Percentiles rank a stretch among this genome's conserved stretches.
These are phyloP conservation scores for Exserohilum rostratum DNA, from an alignment of 2,329 filamentous ascomycete species.

Conservation along the genomic window DNA sequence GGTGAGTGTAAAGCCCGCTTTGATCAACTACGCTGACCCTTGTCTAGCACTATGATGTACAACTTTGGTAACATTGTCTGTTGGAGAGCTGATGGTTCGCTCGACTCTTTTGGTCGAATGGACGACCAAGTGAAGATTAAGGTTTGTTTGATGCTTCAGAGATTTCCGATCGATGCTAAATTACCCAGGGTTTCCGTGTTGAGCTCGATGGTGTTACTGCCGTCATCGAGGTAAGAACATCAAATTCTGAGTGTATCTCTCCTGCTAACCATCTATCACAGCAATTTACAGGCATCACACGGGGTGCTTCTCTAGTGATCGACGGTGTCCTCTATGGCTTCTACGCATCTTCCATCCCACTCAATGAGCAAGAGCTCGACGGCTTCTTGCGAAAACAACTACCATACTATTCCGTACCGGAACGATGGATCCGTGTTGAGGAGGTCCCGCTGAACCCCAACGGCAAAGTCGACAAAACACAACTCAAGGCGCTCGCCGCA, in stretches of 20 bases:
- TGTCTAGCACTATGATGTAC: slow-evolving; percentile 56
- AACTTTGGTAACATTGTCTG: slow-evolving; percentile 65
- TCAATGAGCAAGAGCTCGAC: slow-evolving; percentile 46
- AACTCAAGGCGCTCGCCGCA: slow-evolving; percentile 46
- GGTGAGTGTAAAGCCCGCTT: slow-evolving; percentile 44
- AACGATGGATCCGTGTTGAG: slow-evolving; percentile 52
- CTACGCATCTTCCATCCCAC: slow-evolving; percentile 49
- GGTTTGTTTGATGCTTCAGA: slow-evolving; percentile 12
- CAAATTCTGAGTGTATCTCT: background rate
- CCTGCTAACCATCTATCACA: slow-evolving; percentile 3
- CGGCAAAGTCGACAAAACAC: slow-evolving; percentile 63
- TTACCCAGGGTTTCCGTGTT: slow-evolving; percentile 62
- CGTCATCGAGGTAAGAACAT: slow-evolving; percentile 27
- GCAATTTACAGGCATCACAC: slow-evolving; percentile 55
- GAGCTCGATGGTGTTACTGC: slow-evolving; percentile 64
- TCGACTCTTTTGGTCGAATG: slow-evolving; percentile 63
- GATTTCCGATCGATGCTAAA: slow-evolving; percentile 9
- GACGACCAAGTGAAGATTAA: slow-evolving; percentile 69
- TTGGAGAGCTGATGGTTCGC: slow-evolving; percentile 60
- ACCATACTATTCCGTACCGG: slow-evolving; percentile 63
- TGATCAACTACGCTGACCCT: background rate
- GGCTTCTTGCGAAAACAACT: slow-evolving; percentile 52
- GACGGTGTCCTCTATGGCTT: slow-evolving; percentile 60
- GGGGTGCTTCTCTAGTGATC: slow-evolving; percentile 57
- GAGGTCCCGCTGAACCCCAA: slow-evolving; percentile 60